phyloP scores from a whole-genome alignment of 352 stramenopile species.

The Globisporangium uncinulatum region DNA sequence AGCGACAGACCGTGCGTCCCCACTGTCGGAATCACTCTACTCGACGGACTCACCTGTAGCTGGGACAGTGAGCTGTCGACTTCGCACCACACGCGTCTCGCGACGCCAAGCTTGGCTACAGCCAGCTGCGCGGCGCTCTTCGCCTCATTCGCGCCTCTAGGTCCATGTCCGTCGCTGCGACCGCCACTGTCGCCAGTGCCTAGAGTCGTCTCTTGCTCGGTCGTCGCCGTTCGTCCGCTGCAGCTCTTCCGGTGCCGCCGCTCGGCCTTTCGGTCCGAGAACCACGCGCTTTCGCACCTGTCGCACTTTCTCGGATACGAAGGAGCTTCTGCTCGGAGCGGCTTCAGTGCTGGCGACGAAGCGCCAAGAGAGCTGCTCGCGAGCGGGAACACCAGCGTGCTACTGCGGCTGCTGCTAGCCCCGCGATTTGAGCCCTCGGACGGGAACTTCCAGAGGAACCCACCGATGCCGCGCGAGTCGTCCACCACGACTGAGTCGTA shows the following conservation, averaged over 20 bases:
- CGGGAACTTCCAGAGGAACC: conserved; percentile 61
- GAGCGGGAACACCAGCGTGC: background rate
- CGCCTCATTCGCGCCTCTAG: background rate
- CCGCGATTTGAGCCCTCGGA: conserved; percentile 49
- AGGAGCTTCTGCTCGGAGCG: background rate
- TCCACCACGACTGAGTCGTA: conserved; percentile 11
- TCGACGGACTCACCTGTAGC: conserved; percentile 19
- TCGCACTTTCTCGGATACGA: conserved; percentile 29
- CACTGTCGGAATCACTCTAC: no score
- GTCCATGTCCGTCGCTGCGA: background rate
- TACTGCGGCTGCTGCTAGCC: background rate
- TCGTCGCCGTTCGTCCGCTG: background rate
- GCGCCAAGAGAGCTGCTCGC: background rate
- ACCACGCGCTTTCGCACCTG: conserved; percentile 26
- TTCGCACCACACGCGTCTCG: conserved; percentile 52
- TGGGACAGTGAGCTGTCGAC: conserved; percentile 33
- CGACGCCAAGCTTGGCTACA: conserved; percentile 18
- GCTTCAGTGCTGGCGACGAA: background rate
- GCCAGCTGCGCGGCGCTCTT: conserved; percentile 1
- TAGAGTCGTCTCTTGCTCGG: background rate
- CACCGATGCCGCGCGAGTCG: conserved; percentile 22
- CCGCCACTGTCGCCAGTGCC: background rate
- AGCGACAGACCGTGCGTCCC: background rate
- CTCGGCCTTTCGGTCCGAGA: conserved; percentile 26
- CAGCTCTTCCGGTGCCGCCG: conserved; percentile 19